Percentiles rank a stretch among this genome's conserved stretches.
Evolutionary conservation across 345 rosid species (phyloP).

Genomic region (Hibiscus trionum): DNA sequence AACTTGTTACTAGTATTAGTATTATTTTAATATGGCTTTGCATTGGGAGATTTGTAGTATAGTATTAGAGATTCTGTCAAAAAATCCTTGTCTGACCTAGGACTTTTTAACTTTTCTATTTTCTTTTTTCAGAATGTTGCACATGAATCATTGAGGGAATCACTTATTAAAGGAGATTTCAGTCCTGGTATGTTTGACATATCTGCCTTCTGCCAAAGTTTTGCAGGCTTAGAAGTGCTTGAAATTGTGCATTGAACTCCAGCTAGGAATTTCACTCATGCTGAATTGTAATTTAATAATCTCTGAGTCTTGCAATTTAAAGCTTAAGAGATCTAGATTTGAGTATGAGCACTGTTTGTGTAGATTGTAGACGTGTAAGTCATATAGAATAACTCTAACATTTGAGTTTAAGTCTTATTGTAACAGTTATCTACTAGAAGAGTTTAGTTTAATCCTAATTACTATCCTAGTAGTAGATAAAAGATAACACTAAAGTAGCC

Average conservation of each 20-base stretch:
- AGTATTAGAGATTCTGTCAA: neutral
- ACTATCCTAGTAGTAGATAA: too few relatives aligned
- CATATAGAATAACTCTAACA: too few relatives aligned
- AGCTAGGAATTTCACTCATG: neutral
- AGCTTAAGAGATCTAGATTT: neutral
- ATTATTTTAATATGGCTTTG: slow-evolving; percentile 1
- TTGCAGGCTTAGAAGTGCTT: neutral
- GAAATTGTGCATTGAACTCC: neutral
- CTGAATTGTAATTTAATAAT: neutral
- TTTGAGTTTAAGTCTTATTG: too few relatives aligned
- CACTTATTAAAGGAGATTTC: slow-evolving; percentile 37
- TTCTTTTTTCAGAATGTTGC: slow-evolving; percentile 58
- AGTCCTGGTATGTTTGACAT: slow-evolving; percentile 30
- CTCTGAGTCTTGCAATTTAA: neutral
- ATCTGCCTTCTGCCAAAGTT: neutral
- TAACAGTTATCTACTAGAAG: too few relatives aligned
- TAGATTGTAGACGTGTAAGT: too few relatives aligned
- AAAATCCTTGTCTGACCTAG: neutral
- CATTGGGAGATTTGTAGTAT: neutral
- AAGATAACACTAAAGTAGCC: too few relatives aligned
- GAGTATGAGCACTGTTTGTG: neutral
- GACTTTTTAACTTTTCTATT: slow-evolving; percentile 13
- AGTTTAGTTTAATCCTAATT: too few relatives aligned
- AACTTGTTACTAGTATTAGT: neutral
- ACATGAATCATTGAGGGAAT: slow-evolving; percentile 54